Conservation (phyloP, 169 alveolate genomes). For the Plasmodium sp. region DNA sequence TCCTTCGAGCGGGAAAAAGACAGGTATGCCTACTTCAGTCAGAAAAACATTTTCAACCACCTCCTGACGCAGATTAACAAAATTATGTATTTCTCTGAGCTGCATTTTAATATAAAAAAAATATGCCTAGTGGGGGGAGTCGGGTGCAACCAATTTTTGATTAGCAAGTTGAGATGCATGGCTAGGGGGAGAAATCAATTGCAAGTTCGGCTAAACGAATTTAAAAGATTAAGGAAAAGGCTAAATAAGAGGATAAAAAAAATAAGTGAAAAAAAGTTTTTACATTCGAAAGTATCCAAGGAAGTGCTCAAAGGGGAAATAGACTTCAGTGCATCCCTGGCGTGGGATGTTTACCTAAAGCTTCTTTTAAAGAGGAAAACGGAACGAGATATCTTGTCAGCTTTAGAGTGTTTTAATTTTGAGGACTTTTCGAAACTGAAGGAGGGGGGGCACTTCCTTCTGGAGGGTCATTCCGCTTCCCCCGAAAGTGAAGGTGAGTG, state of each 20-base stretch:
- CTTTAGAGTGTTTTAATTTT: constrained; percentile 32
- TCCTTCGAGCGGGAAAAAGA: constrained; percentile 55
- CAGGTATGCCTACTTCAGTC: constrained; percentile 60
- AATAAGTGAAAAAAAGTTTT: constrained; percentile 6
- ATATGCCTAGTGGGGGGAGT: constrained; percentile 71
- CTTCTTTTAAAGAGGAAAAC: constrained; percentile 41
- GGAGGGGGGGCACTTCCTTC: constrained; percentile 18
- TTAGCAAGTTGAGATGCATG: constrained; percentile 16
- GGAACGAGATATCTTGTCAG: constrained; percentile 20
- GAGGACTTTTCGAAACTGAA: constrained; percentile 25
- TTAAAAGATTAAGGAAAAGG: constrained; percentile 42
- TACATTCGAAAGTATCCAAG: background rate
- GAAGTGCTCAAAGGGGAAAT: background rate
- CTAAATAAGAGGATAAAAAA: constrained; percentile 44
- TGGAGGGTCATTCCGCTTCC: background rate
- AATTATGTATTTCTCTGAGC: constrained; percentile 67
- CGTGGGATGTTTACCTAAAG: constrained; percentile 53
- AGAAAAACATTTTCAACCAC: constrained; percentile 45
- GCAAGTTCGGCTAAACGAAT: constrained; percentile 47
- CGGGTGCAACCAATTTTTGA: constrained; percentile 54
- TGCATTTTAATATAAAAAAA: constrained; percentile 62
- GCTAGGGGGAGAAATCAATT: constrained; percentile 3
- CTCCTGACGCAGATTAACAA: constrained; percentile 38
- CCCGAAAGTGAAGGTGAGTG: constrained; percentile 6
- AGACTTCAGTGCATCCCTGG: constrained; percentile 14